Percentiles rank a stretch among this genome's conserved stretches.
Evolutionary conservation across 345 rosid genomes (phyloP).

Genomic region (Ceriops zippeliana): DNA sequence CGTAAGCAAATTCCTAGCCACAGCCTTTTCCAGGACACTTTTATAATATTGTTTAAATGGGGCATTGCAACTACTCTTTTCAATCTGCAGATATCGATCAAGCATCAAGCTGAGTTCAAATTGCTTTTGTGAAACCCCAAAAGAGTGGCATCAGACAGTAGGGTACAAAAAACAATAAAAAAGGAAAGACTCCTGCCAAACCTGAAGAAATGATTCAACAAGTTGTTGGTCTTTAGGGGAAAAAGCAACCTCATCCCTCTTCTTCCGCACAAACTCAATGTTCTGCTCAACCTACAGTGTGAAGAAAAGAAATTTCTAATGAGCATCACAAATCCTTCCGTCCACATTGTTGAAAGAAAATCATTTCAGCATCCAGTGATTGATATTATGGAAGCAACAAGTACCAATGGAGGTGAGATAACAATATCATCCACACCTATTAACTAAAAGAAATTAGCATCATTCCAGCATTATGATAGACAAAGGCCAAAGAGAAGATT

Average conservation of each 20-base stretch:
- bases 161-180: background rate
- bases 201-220: slow-evolving; percentile 72
- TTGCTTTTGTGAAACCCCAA: background rate
- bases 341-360: slow-evolving; percentile 1
- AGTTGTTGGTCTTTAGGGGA: slow-evolving; percentile 84
- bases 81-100: slow-evolving; percentile 47
- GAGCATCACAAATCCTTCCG: background rate
- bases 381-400: background rate
- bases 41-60: slow-evolving; percentile 68
- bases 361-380: background rate
- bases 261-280: slow-evolving; percentile 62
- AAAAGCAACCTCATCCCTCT: slow-evolving; percentile 78
- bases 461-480: background rate
- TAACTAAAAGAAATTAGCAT: background rate
- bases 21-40: slow-evolving; percentile 58
- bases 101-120: slow-evolving; percentile 14
- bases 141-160: background rate
- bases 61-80: slow-evolving; percentile 44
- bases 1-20: slow-evolving; percentile 34
- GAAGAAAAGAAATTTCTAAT: background rate
- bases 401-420: background rate
- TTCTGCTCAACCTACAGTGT: slow-evolving; percentile 65
- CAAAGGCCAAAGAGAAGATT: background rate
- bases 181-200: slow-evolving; percentile 8
- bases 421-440: background rate